Conservation (phyloP, 2,329 filamentous ascomycete species). For the Trichoderma pleuroti region DNA sequence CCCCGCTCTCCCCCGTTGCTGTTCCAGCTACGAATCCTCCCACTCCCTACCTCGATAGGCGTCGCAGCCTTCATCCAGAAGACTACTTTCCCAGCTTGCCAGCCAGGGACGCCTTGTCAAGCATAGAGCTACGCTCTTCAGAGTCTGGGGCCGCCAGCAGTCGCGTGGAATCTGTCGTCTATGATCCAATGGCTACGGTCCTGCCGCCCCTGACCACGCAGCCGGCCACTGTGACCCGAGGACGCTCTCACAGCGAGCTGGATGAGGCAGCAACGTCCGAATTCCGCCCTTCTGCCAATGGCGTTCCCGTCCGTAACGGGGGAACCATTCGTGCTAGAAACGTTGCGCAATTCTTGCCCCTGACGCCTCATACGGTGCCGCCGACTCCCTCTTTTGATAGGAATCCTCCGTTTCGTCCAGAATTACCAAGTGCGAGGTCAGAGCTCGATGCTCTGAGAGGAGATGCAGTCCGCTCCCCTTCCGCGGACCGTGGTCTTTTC, state of each 20-base stretch:
- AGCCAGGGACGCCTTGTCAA: conserved; percentile 31
- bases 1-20: conserved; percentile 31
- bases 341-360: conserved; percentile 43
- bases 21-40: conserved; percentile 30
- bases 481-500: conserved; percentile 61
- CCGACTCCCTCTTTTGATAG: conserved; percentile 37
- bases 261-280: conserved; percentile 25
- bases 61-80: conserved; percentile 53
- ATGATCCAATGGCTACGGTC: conserved; percentile 42
- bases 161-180: conserved; percentile 30
- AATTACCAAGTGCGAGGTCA: conserved; percentile 40
- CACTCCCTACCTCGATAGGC: conserved; percentile 51
- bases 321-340: conserved; percentile 42
- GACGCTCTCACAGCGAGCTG: conserved; percentile 28
- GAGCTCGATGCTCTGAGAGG: conserved; percentile 29
- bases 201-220: conserved; percentile 28
- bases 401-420: conserved; percentile 39
- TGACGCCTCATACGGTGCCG: conserved; percentile 33
- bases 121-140: conserved; percentile 26
- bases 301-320: conserved; percentile 39
- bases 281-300: conserved; percentile 25
- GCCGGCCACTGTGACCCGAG: conserved; percentile 21
- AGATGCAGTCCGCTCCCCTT: conserved; percentile 54
- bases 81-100: conserved; percentile 48
- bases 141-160: conserved; percentile 27